phyloP scores from a whole-genome alignment of 208 protist species.

The Trypanosoma lewisi region DNA sequence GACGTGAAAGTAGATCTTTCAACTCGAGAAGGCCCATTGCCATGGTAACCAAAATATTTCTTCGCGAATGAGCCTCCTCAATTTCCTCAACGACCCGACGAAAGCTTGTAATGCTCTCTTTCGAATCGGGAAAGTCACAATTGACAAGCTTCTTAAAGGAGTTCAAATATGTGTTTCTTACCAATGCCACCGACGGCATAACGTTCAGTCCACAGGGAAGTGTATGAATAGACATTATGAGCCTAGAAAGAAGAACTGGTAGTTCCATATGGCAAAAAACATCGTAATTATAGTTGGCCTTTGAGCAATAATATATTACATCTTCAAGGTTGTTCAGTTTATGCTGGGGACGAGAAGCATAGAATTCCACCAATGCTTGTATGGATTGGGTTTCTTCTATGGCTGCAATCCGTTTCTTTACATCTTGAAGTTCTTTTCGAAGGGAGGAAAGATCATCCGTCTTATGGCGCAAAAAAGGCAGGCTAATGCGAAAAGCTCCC shows the following conservation, averaged over 20 bases:
- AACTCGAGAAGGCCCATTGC: conserved; percentile 79
- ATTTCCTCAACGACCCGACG: conserved; percentile 63
- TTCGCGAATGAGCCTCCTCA: conserved; percentile 59
- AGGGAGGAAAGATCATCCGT: not conserved
- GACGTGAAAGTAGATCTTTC: conserved; percentile 71
- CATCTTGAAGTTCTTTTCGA: conserved; percentile 25
- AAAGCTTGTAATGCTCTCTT: conserved; percentile 50
- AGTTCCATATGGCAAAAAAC: conserved; percentile 86
- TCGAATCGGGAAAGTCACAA: conserved; percentile 61
- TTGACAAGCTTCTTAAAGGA: conserved; percentile 70
- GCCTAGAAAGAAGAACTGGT: conserved; percentile 72
- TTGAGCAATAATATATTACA: conserved; percentile 22
- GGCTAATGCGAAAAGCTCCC: not conserved
- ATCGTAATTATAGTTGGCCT: conserved; percentile 25
- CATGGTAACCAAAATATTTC: conserved; percentile 74
- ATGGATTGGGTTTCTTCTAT: conserved; percentile 61
- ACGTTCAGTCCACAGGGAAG: conserved; percentile 84
- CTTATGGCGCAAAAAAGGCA: conserved; percentile 7
- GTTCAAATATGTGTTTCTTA: conserved; percentile 69
- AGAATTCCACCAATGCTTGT: conserved; percentile 60
- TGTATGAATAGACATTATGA: conserved; percentile 61
- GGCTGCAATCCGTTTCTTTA: conserved; percentile 42
- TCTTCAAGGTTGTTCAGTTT: conserved; percentile 38
- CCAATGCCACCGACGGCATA: conserved; percentile 74
- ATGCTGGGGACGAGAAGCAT: conserved; percentile 50